phyloP scores from a whole-genome alignment of 495 filamentous ascomycete species.

The Filosporella fistucella region DNA sequence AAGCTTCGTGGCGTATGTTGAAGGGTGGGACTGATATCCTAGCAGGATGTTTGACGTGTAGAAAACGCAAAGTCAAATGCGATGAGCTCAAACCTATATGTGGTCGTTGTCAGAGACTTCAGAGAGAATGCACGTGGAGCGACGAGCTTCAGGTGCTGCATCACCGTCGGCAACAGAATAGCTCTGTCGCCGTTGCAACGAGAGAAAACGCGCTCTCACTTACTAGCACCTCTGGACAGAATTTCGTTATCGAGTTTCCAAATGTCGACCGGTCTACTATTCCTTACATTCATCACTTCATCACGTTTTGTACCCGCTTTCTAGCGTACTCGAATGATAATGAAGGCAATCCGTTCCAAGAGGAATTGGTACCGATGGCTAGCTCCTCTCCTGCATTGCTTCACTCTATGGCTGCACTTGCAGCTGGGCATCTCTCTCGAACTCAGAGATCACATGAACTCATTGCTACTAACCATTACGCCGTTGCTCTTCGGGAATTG shows the following conservation, averaged over 20 bases:
- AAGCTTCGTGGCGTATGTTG: neutral
- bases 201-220: neutral
- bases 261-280: constrained; percentile 15
- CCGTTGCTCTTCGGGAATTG: constrained; percentile 16
- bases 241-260: constrained; percentile 24
- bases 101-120: constrained; percentile 16
- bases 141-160: constrained; percentile 18
- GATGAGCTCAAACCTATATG: constrained; percentile 25
- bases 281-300: constrained; percentile 22
- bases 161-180: constrained; percentile 3
- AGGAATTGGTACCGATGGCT: constrained; percentile 18
- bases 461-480: constrained; percentile 18
- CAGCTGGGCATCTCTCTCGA: constrained; percentile 19
- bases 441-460: constrained; percentile 16
- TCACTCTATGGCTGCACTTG: constrained; percentile 21
- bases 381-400: constrained; percentile 18
- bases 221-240: constrained; percentile 12
- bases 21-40: neutral
- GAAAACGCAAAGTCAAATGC: constrained; percentile 26
- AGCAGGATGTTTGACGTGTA: constrained; percentile 24
- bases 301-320: constrained; percentile 22
- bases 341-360: constrained; percentile 23
- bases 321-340: constrained; percentile 22
- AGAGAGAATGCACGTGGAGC: constrained; percentile 19
- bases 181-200: neutral